Evolutionary conservation across 345 rosid genomes (phyloP).

Genomic region (Iberis pinnata): DNA sequence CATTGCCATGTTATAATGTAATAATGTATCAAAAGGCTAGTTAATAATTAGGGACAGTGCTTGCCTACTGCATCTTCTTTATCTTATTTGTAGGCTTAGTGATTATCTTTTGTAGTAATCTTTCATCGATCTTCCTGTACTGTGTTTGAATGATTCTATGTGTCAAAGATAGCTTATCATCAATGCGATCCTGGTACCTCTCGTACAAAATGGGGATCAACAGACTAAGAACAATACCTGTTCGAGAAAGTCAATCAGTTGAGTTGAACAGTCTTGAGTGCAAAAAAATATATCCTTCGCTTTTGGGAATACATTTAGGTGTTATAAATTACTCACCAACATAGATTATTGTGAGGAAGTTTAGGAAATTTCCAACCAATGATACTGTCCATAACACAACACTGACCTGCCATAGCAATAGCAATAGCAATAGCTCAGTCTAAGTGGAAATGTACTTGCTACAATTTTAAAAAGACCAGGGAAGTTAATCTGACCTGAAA

Average conservation of each 20-base stretch:
- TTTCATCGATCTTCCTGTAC: slow-evolving; percentile 50
- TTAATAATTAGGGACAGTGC: slow-evolving; percentile 4
- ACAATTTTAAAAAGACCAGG: neutral
- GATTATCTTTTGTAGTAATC: slow-evolving; percentile 40
- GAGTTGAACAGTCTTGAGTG: neutral
- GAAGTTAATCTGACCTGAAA: slow-evolving; percentile 41
- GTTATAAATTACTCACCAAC: slow-evolving; percentile 45
- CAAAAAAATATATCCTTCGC: neutral
- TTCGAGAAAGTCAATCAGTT: slow-evolving; percentile 1
- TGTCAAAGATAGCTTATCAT: slow-evolving; percentile 51
- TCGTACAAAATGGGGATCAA: slow-evolving; percentile 57
- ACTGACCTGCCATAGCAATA: slow-evolving; percentile 48
- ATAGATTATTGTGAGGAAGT: slow-evolving; percentile 68
- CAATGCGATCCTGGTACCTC: slow-evolving; percentile 60
- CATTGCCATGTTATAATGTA: neutral
- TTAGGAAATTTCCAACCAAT: slow-evolving; percentile 53
- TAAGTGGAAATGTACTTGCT: neutral
- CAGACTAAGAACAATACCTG: slow-evolving; percentile 68
- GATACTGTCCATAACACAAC: slow-evolving; percentile 53
- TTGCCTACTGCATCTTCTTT: slow-evolving; percentile 70
- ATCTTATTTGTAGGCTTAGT: slow-evolving; percentile 42
- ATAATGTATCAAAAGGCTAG: neutral
- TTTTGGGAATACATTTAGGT: neutral
- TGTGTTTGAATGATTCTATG: slow-evolving; percentile 48
- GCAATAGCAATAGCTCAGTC: neutral